A percentile compares a stretch with the other conserved stretches of the same genome.
These are phyloP conservation scores for Dothideomycetidae sp. DNA, from an alignment of 2,329 filamentous ascomycete genomes.

Conservation along the genomic window DNA sequence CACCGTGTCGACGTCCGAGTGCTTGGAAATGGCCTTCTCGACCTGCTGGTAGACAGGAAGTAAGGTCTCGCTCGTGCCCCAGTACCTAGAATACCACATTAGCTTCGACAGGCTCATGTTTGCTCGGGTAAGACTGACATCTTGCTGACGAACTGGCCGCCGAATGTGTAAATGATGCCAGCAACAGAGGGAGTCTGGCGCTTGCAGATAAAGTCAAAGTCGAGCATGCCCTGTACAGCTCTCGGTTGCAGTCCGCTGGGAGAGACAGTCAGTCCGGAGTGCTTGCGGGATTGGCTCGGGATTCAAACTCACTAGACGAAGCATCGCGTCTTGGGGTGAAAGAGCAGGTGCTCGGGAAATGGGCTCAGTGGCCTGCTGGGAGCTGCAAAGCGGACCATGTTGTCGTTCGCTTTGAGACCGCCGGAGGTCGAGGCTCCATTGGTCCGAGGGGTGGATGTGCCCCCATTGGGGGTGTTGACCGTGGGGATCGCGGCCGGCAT, in stretches of 20 bases:
- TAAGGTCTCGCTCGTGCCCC: conserved; percentile 98
- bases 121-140: conserved; percentile 43
- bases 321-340: conserved; percentile 99
- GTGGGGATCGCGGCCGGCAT: conserved; percentile 30
- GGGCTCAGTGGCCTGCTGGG: conserved; percentile 88
- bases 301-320: conserved; percentile 73
- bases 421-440: conserved; percentile 41
- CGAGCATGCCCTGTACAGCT: conserved; percentile 53
- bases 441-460: conserved; percentile 17
- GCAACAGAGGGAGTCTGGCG: conserved; percentile 89
- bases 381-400: conserved; percentile 90
- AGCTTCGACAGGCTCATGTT: not conserved
- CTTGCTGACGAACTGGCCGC: conserved; percentile 99
- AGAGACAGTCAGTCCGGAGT: conserved; percentile 18
- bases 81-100: no score
- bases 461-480: conserved; percentile 15
- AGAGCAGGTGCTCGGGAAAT: conserved; percentile 74
- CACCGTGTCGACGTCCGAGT: conserved; percentile 90
- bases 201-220: conserved; percentile 99
- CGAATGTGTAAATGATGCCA: conserved; percentile 99
- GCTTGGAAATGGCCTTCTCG: conserved; percentile 86
- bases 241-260: conserved; percentile 88
- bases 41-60: conserved; percentile 95
- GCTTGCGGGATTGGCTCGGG: not conserved
- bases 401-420: conserved; percentile 43